phyloP scores from a whole-genome alignment of 257 asterid genomes.

The Przewalskia tangutica region DNA sequence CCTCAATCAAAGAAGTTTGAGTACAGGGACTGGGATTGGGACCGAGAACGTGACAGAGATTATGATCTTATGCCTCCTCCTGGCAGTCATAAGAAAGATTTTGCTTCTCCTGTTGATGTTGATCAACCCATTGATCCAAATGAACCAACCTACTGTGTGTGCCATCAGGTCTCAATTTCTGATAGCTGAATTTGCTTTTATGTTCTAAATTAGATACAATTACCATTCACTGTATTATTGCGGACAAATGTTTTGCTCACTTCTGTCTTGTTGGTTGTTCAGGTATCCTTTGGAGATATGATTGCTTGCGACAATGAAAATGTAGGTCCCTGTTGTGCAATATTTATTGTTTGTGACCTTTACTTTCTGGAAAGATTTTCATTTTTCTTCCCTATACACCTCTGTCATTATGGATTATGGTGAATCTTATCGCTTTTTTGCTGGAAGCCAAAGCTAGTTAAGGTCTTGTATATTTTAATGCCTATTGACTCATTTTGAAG shows the following conservation, averaged over 20 bases:
- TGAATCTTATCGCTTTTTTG: neutral
- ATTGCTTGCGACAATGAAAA: conserved; percentile 98
- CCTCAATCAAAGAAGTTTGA: conserved; percentile 77
- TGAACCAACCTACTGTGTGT: conserved; percentile 93
- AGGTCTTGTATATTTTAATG: neutral
- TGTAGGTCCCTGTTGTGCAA: conserved; percentile 24
- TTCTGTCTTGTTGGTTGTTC: conserved; percentile 22
- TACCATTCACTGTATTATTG: neutral
- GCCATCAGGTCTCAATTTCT: conserved; percentile 66
- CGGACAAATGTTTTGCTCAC: neutral
- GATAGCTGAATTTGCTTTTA: conserved; percentile 1
- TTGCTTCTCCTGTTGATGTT: conserved; percentile 55
- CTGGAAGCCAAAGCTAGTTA: neutral
- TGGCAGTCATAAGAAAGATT: conserved; percentile 72
- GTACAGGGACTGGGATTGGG: conserved; percentile 82
- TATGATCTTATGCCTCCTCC: conserved; percentile 99
- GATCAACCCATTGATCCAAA: conserved; percentile 92
- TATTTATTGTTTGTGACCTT: neutral
- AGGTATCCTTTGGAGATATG: conserved; percentile 98
- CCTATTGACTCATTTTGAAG: neutral
- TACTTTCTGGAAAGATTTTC: neutral
- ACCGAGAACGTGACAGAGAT: conserved; percentile 84
- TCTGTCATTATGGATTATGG: neutral
- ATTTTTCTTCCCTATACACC: neutral
- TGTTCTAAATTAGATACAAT: neutral